Evolutionary conservation across 441 rosid species (phyloP).

Genomic region (Croton setiger): DNA sequence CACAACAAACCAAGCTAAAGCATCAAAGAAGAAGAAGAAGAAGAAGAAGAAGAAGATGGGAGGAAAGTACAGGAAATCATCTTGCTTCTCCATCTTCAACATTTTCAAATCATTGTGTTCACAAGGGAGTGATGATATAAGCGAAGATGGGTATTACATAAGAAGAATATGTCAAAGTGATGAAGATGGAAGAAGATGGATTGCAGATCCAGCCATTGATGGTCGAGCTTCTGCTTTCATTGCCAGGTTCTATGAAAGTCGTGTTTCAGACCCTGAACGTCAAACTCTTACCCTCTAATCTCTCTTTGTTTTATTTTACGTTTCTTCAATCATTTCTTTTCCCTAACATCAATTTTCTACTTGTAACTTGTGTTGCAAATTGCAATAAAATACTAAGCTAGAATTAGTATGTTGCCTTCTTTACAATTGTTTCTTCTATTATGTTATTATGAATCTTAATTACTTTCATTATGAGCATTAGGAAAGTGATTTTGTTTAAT

Average conservation of each 20-base stretch:
- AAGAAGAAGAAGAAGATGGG: too few relatives aligned
- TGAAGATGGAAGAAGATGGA: slow-evolving; percentile 65
- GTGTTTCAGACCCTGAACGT: slow-evolving; percentile 45
- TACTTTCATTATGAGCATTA: too few relatives aligned
- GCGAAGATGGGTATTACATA: slow-evolving; percentile 50
- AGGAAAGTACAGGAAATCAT: slow-evolving; percentile 43
- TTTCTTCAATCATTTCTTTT: neutral
- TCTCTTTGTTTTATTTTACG: neutral
- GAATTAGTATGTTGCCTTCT: too few relatives aligned
- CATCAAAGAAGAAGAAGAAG: neutral
- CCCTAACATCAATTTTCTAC: neutral
- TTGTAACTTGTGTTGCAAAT: neutral
- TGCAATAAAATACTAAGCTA: too few relatives aligned
- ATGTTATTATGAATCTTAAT: too few relatives aligned
- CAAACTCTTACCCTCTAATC: slow-evolving; percentile 39
- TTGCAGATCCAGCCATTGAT: slow-evolving; percentile 74
- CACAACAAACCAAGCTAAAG: neutral
- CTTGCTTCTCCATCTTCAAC: slow-evolving; percentile 38
- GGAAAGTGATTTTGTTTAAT: too few relatives aligned
- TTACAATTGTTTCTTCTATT: too few relatives aligned
- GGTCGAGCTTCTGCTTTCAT: slow-evolving; percentile 66
- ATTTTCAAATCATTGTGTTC: slow-evolving; percentile 61
- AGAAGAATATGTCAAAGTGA: slow-evolving; percentile 53
- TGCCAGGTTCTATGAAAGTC: slow-evolving; percentile 53
- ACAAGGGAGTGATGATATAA: slow-evolving; percentile 44